Conservation (phyloP, 1,139 yeast species). For the Suhomyces kunorum region DNA sequence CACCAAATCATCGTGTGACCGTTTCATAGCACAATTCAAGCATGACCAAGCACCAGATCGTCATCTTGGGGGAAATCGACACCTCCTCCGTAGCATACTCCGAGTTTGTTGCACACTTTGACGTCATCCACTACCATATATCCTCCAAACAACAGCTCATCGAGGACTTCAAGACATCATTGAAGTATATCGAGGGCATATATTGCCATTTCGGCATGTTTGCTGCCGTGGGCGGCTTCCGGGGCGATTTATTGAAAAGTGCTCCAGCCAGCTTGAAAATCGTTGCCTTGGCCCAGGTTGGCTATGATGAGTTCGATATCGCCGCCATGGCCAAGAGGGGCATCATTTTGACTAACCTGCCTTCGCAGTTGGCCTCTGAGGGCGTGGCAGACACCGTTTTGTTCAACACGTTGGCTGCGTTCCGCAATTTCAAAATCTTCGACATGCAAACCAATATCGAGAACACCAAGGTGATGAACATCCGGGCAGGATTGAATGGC, state of each 20-base stretch:
- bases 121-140: slow-evolving; percentile 45
- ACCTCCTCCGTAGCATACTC: slow-evolving; percentile 37
- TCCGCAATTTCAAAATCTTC: slow-evolving; percentile 24
- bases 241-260: slow-evolving; percentile 19
- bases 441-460: slow-evolving; percentile 14
- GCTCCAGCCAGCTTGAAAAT: slow-evolving; percentile 23
- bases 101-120: slow-evolving; percentile 40
- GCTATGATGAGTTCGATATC: slow-evolving; percentile 23
- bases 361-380: slow-evolving; percentile 25
- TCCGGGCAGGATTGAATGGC: slow-evolving; percentile 18
- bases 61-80: slow-evolving; percentile 48
- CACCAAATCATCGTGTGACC: no score
- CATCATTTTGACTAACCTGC: slow-evolving; percentile 24
- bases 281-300: slow-evolving; percentile 26
- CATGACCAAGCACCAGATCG: slow-evolving; percentile 36
- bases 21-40: no score
- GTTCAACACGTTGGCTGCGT: slow-evolving; percentile 24
- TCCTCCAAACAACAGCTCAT: slow-evolving; percentile 44
- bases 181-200: slow-evolving; percentile 24
- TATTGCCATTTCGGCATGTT: slow-evolving; percentile 28
- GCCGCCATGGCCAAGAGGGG: slow-evolving; percentile 21
- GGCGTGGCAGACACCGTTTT: slow-evolving; percentile 29
- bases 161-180: slow-evolving; percentile 19
- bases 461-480: slow-evolving; percentile 14
- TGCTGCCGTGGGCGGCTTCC: slow-evolving; percentile 22